Conservation (phyloP, 768 basidiomycete genomes). For the Cystobasidium onofrii region DNA sequence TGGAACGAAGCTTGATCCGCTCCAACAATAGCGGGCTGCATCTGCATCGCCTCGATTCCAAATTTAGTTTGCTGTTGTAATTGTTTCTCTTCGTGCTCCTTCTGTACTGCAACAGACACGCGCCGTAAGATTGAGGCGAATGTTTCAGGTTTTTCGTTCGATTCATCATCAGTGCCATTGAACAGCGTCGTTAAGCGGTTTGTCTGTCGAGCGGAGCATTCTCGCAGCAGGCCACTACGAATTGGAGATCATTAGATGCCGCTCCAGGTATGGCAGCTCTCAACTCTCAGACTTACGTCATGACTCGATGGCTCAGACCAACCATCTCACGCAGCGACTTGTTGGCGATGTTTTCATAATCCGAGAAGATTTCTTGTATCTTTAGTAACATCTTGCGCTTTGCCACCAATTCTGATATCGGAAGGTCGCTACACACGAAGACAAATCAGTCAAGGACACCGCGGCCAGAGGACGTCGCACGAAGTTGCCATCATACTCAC, state of each 20-base stretch:
- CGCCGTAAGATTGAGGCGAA: background rate
- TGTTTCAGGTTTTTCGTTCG: background rate
- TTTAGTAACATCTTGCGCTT: background rate
- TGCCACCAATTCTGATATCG: background rate
- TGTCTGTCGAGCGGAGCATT: background rate
- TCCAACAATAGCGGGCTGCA: background rate
- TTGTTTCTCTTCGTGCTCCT: background rate
- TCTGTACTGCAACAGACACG: background rate
- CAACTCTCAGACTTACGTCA: too few relatives aligned
- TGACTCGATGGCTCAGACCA: background rate
- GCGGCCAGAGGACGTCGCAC: too few relatives aligned
- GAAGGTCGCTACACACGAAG: background rate
- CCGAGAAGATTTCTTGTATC: background rate
- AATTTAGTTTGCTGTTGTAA: background rate
- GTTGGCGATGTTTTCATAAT: conserved; percentile 5
- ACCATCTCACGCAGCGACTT: conserved; percentile 6
- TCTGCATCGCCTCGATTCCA: background rate
- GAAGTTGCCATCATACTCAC: too few relatives aligned
- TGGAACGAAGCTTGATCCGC: background rate
- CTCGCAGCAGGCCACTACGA: background rate
- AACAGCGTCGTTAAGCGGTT: background rate
- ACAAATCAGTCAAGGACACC: background rate
- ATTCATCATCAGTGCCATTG: background rate
- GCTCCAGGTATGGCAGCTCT: too few relatives aligned
- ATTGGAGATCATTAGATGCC: too few relatives aligned